These are phyloP conservation scores for Podospora tetraspora DNA, from an alignment of 495 filamentous ascomycete genomes.

Conservation along the genomic window DNA sequence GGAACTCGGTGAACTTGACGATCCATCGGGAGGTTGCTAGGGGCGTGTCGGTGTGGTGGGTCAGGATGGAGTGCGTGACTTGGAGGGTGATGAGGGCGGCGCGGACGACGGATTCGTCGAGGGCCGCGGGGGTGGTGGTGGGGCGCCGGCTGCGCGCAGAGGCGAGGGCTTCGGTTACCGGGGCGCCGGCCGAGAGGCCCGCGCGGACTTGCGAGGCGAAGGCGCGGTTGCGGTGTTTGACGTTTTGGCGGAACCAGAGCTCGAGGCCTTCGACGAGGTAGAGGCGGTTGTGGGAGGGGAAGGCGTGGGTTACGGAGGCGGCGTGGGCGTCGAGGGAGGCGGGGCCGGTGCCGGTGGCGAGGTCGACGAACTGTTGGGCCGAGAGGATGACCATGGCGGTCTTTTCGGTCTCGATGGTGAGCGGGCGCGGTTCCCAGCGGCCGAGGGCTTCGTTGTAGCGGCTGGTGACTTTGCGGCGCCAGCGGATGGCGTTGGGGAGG, in stretches of 20 bases:
- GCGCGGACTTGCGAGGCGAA: conserved; percentile 61
- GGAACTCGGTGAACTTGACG: conserved; percentile 71
- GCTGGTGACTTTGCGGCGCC: conserved; percentile 65
- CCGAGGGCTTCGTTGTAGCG: conserved; percentile 56
- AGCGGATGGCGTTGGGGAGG: conserved; percentile 60
- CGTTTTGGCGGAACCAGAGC: conserved; percentile 64
- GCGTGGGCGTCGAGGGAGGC: conserved; percentile 57
- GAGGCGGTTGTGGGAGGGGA: conserved; percentile 52
- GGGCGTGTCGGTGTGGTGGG: conserved; percentile 62
- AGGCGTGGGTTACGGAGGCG: conserved; percentile 47
- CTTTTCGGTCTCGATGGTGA: conserved; percentile 54
- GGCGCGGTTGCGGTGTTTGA: conserved; percentile 58
- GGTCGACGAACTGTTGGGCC: conserved; percentile 63
- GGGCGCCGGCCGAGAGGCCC: conserved; percentile 29
- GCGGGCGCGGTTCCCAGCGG: conserved; percentile 61
- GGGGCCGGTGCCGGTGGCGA: conserved; percentile 42
- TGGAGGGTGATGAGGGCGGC: conserved; percentile 69
- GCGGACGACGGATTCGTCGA: conserved; percentile 70
- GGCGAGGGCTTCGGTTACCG: conserved; percentile 15
- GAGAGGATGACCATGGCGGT: conserved; percentile 63
- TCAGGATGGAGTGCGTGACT: conserved; percentile 58
- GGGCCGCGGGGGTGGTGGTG: conserved; percentile 38
- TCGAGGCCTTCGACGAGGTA: conserved; percentile 74
- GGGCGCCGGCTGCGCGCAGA: conserved; percentile 37
- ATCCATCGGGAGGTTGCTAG: conserved; percentile 74